These are phyloP conservation scores for Aegilops tauschii DNA, from an alignment of 176 grass and related monocot species.

Conservation along the genomic window DNA sequence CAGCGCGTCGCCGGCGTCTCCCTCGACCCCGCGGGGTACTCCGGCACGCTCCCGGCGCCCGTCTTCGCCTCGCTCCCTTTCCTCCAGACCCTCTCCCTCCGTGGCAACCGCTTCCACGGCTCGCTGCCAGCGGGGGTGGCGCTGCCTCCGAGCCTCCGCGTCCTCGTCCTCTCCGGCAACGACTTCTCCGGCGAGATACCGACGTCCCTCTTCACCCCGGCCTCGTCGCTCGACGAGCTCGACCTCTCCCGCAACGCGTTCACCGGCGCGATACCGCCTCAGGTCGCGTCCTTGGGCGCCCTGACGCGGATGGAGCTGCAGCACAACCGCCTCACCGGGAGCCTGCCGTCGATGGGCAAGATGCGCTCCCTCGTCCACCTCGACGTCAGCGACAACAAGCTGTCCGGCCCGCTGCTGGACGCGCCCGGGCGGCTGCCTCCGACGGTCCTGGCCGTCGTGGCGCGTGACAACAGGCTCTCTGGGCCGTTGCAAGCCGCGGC, in stretches of 20 bases:
- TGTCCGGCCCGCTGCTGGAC: constrained; percentile 16
- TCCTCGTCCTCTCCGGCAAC: constrained; percentile 44
- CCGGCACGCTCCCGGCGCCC: constrained; percentile 26
- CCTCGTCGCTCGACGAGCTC: constrained; percentile 35
- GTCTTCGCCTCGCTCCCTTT: constrained; percentile 32
- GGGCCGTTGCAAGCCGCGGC: constrained; percentile 12
- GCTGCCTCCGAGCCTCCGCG: constrained; percentile 21
- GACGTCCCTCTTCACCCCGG: not conserved
- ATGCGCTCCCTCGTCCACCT: constrained; percentile 41
- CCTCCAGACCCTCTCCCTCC: constrained; percentile 37
- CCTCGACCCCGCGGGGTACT: constrained; percentile 52
- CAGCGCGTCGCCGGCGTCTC: constrained; percentile 34
- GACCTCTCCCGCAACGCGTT: constrained; percentile 50
- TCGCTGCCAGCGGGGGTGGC: constrained; percentile 3
- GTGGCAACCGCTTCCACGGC: constrained; percentile 52
- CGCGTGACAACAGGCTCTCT: constrained; percentile 33
- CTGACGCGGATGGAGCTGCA: constrained; percentile 42
- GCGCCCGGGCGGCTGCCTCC: constrained; percentile 33
- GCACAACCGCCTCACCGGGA: constrained; percentile 31
- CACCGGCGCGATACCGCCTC: constrained; percentile 30
- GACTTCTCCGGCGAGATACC: constrained; percentile 54
- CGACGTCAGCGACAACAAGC: constrained; percentile 44
- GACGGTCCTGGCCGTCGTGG: constrained; percentile 22
- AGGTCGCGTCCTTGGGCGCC: constrained; percentile 13
- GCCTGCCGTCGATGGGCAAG: not conserved